These are phyloP conservation scores for Dactylellina cionopaga DNA, from an alignment of 2,329 filamentous ascomycete genomes.

Conservation along the genomic window DNA sequence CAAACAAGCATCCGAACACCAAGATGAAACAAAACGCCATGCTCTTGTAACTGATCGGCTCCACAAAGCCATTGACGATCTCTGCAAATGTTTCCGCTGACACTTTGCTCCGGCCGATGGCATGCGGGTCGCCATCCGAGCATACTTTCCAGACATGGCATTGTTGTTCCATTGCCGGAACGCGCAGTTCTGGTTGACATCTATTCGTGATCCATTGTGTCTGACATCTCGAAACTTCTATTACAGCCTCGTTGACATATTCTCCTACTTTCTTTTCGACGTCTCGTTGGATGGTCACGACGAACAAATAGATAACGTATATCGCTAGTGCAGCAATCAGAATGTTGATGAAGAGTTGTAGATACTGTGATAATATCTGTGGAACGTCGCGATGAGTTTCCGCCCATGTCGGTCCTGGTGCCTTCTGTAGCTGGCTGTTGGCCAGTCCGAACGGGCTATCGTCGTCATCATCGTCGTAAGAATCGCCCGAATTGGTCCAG, in stretches of 20 bases:
- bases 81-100: conserved; percentile 88
- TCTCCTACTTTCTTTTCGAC: conserved; percentile 76
- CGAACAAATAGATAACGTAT: conserved; percentile 76
- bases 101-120: conserved; percentile 80
- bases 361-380: conserved; percentile 70
- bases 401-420: conserved; percentile 58
- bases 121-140: conserved; percentile 83
- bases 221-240: conserved; percentile 78
- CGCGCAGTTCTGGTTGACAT: conserved; percentile 73
- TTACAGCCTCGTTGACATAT: conserved; percentile 74
- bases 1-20: conserved; percentile 66
- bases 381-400: conserved; percentile 70
- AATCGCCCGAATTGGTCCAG: conserved; percentile 41
- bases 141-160: conserved; percentile 87
- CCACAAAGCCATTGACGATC: conserved; percentile 93
- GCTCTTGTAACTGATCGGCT: conserved; percentile 86
- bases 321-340: conserved; percentile 68
- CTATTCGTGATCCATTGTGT: conserved; percentile 78
- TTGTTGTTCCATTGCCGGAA: conserved; percentile 76
- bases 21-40: conserved; percentile 69
- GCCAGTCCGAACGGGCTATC: conserved; percentile 19
- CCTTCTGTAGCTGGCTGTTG: background rate
- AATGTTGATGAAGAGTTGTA: conserved; percentile 72
- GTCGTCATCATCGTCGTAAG: conserved; percentile 26
- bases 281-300: conserved; percentile 77